Evolutionary conservation across 208 protist species (phyloP).

Genomic region (Naegleria lovaniensis): DNA sequence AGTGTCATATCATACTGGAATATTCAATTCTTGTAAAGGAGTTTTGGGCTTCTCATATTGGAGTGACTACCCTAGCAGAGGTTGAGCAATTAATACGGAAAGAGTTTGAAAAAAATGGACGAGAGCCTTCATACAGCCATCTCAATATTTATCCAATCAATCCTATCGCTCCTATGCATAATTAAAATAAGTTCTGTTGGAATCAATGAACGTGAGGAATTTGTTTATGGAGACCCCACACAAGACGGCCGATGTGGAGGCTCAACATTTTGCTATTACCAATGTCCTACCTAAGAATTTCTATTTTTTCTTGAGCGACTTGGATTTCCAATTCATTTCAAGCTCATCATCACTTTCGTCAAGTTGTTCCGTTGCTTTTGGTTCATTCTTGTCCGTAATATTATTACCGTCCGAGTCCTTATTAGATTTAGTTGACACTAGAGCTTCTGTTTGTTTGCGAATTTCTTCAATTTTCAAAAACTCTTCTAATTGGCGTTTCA

Average conservation of each 20-base stretch:
- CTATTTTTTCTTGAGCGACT: too few species aligned
- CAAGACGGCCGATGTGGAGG: too few species aligned
- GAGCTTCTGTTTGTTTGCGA: neutral
- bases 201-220: too few species aligned
- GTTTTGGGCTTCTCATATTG: neutral
- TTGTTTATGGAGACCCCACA: too few species aligned
- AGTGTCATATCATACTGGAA: neutral
- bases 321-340: neutral
- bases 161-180: too few species aligned
- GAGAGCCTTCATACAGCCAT: too few species aligned
- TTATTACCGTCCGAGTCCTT: neutral
- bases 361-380: neutral
- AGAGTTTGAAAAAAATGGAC: neutral
- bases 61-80: neutral
- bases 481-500: neutral
- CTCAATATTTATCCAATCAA: too few species aligned
- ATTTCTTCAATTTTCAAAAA: neutral
- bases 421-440: too few species aligned
- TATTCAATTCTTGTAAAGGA: neutral
- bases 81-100: neutral
- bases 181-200: too few species aligned
- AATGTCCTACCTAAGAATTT: too few species aligned
- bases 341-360: neutral
- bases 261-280: too few species aligned
- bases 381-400: neutral